phyloP scores from a whole-genome alignment of 2,329 filamentous ascomycete genomes.

The Trichoderma endophyticum region DNA sequence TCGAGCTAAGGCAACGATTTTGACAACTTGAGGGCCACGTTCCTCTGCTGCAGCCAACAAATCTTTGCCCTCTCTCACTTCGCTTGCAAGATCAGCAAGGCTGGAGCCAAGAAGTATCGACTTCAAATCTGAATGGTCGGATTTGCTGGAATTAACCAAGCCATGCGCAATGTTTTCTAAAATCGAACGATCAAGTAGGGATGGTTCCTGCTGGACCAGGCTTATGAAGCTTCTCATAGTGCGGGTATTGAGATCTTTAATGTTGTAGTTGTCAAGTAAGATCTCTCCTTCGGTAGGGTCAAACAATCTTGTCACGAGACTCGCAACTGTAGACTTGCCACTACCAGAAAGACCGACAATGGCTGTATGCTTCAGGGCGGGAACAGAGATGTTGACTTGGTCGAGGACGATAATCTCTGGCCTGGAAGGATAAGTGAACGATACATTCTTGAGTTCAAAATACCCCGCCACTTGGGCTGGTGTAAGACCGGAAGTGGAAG shows the following conservation, averaged over 20 bases:
- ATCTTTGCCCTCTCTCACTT: conserved; percentile 23
- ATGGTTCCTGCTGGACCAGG: conserved; percentile 60
- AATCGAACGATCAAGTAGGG: conserved; percentile 59
- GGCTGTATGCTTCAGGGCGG: conserved; percentile 60
- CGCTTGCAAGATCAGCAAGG: conserved; percentile 43
- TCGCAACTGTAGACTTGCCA: conserved; percentile 67
- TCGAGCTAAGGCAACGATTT: background rate
- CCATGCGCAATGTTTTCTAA: conserved; percentile 49
- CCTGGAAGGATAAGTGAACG: conserved; percentile 38
- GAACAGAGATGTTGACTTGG: conserved; percentile 44
- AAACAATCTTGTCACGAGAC: conserved; percentile 66
- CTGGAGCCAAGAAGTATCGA: conserved; percentile 40
- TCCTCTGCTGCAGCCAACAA: conserved; percentile 14
- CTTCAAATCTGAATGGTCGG: conserved; percentile 45
- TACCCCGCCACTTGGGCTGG: conserved; percentile 30
- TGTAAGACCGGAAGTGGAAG: conserved; percentile 33
- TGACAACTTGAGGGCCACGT: background rate
- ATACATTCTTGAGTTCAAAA: conserved; percentile 33
- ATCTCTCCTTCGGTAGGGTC: conserved; percentile 42
- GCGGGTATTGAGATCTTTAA: conserved; percentile 55
- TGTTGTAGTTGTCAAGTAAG: conserved; percentile 38
- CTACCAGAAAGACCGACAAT: conserved; percentile 68
- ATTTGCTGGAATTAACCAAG: conserved; percentile 33
- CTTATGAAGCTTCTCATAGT: conserved; percentile 55
- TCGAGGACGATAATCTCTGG: conserved; percentile 57